Conservation (phyloP, 345 rosid species). For the Corymbia maculata region DNA sequence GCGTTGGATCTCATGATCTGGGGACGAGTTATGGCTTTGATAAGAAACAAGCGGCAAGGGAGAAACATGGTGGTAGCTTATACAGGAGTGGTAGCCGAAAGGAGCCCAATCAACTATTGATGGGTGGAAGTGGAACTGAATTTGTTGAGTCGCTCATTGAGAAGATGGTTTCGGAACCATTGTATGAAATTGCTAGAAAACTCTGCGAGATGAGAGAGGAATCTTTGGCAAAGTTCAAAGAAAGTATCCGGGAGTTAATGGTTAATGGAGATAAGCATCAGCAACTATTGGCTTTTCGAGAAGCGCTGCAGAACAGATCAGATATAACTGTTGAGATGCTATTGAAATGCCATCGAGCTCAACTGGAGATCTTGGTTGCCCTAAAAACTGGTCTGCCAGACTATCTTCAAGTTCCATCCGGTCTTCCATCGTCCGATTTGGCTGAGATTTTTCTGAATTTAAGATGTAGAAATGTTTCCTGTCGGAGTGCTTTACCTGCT, state of each 20-base stretch:
- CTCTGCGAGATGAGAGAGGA: constrained; percentile 73
- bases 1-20: constrained; percentile 57
- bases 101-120: constrained; percentile 31
- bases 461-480: constrained; percentile 73
- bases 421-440: constrained; percentile 53
- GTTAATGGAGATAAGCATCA: constrained; percentile 47
- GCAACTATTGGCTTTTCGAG: constrained; percentile 39
- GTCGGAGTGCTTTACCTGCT: constrained; percentile 65
- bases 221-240: constrained; percentile 53
- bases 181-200: constrained; percentile 64
- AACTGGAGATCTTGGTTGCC: constrained; percentile 82
- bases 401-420: constrained; percentile 49
- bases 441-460: constrained; percentile 79
- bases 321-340: constrained; percentile 58
- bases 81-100: constrained; percentile 56
- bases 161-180: constrained; percentile 66
- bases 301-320: constrained; percentile 50
- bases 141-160: constrained; percentile 55
- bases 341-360: constrained; percentile 54
- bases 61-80: constrained; percentile 42
- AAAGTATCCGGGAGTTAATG: constrained; percentile 68
- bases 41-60: constrained; percentile 47
- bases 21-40: constrained; percentile 53
- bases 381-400: constrained; percentile 60
- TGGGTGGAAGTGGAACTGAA: constrained; percentile 47